Evolutionary conservation across 192 early-diverging fungal genomes (phyloP).

Genomic region (Entomortierella parvispora): DNA sequence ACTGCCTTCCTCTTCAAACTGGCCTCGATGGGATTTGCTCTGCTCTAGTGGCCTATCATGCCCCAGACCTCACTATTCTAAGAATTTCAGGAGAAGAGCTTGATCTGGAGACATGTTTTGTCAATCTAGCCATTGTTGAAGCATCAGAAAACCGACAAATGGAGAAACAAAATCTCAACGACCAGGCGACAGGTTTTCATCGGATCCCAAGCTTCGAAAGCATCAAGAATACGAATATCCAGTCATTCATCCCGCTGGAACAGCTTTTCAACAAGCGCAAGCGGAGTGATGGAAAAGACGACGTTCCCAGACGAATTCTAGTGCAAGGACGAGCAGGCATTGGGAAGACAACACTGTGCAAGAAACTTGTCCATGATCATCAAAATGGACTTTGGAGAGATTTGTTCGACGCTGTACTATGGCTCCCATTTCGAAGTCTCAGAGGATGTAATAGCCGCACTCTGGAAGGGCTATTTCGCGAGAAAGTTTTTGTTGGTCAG

Average conservation of each 20-base stretch:
- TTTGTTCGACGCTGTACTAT: conserved; percentile 11
- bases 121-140: conserved; percentile 22
- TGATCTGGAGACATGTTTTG: conserved; percentile 8
- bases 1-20: neutral
- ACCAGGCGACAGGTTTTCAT: conserved; percentile 11
- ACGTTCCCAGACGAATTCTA: conserved; percentile 17
- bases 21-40: neutral
- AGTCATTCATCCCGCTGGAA: neutral
- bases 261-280: conserved; percentile 10
- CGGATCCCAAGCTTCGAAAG: neutral
- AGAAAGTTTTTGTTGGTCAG: neutral
- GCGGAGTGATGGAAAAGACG: conserved; percentile 9
- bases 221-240: neutral
- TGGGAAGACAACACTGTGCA: conserved; percentile 31
- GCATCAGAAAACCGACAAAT: conserved; percentile 9
- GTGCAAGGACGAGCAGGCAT: conserved; percentile 27
- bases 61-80: neutral
- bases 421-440: conserved; percentile 24
- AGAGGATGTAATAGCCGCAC: neutral
- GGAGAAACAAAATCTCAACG: conserved; percentile 6
- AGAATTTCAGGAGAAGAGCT: conserved; percentile 5
- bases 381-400: conserved; percentile 12
- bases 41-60: conserved; percentile 2
- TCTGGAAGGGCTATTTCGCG: conserved; percentile 3
- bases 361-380: conserved; percentile 10